Percentiles rank a stretch among this genome's conserved stretches.
phyloP scores from a whole-genome alignment of 2,329 filamentous ascomycete genomes.

The Lachnellula subtilissima region DNA sequence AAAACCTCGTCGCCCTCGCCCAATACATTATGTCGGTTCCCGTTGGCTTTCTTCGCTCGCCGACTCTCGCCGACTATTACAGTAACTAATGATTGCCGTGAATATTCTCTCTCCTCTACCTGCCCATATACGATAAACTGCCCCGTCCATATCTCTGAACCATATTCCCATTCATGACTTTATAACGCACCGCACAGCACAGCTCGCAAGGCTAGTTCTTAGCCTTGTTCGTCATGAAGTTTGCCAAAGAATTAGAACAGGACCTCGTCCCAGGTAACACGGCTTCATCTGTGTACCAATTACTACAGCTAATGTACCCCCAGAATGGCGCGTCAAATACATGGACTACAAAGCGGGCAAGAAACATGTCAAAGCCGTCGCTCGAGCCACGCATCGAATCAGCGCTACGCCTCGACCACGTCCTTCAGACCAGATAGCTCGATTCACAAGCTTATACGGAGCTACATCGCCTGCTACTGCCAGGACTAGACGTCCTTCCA shows the following conservation, averaged over 20 bases:
- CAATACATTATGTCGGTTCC: too few relatives aligned
- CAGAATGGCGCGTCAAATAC: slow-evolving; percentile 90
- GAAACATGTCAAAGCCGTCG: slow-evolving; percentile 83
- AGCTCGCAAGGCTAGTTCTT: not conserved
- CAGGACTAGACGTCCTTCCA: slow-evolving; percentile 4
- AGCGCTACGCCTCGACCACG: slow-evolving; percentile 44
- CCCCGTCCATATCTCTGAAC: too few relatives aligned
- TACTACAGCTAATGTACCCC: slow-evolving; percentile 3
- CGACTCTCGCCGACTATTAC: too few relatives aligned
- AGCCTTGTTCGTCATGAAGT: slow-evolving; percentile 47
- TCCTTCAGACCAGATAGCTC: slow-evolving; percentile 7
- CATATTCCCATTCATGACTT: not conserved
- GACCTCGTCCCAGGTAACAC: slow-evolving; percentile 74
- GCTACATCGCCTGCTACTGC: slow-evolving; percentile 17
- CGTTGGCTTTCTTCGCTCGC: too few relatives aligned
- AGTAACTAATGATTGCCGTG: too few relatives aligned
- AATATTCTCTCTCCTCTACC: too few relatives aligned
- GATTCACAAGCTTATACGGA: slow-evolving; percentile 21
- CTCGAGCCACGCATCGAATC: slow-evolving; percentile 63
- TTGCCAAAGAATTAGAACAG: slow-evolving; percentile 74
- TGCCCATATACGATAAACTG: too few relatives aligned
- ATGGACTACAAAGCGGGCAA: slow-evolving; percentile 94
- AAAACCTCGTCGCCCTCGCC: not conserved
- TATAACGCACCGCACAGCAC: not conserved
- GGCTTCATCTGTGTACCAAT: not conserved